Evolutionary conservation across 148 eudicot genomes (phyloP).

Genomic region (Persicaria maculosa): DNA sequence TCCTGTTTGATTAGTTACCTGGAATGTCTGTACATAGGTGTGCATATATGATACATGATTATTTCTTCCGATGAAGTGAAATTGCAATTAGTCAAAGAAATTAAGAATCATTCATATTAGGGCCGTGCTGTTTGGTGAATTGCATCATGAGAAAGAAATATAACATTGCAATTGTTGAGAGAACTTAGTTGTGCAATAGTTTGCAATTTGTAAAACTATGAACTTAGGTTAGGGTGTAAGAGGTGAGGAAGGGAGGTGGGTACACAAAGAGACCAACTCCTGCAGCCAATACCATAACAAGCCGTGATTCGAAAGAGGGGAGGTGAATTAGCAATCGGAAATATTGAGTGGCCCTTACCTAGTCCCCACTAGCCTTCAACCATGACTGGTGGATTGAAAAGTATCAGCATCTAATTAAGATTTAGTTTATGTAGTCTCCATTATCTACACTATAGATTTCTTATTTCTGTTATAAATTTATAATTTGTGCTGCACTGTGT

Average conservation of each 20-base stretch:
- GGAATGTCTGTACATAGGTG: no score
- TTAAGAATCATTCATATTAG: not conserved
- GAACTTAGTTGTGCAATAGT: not conserved
- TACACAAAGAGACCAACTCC: not conserved
- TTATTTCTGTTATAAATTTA: not conserved
- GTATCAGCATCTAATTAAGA: no score
- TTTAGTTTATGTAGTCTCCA: not conserved
- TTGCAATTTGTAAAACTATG: not conserved
- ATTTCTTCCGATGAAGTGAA: not conserved
- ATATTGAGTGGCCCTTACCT: no score
- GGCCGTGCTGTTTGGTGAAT: not conserved
- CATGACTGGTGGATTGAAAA: no score
- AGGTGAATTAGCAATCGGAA: no score
- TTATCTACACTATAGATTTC: not conserved
- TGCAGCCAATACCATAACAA: not conserved
- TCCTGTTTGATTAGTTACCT: not conserved
- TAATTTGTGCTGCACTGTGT: not conserved
- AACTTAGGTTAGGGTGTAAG: not conserved
- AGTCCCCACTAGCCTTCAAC: no score
- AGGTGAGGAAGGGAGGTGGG: not conserved
- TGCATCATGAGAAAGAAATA: not conserved
- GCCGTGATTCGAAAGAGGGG: no score
- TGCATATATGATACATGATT: not conserved
- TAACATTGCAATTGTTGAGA: not conserved
- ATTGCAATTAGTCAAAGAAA: not conserved